Percentiles rank a stretch among this genome's conserved stretches.
Conservation (phyloP, 495 filamentous ascomycete species). For the Hyaloscypha hepaticicola region DNA sequence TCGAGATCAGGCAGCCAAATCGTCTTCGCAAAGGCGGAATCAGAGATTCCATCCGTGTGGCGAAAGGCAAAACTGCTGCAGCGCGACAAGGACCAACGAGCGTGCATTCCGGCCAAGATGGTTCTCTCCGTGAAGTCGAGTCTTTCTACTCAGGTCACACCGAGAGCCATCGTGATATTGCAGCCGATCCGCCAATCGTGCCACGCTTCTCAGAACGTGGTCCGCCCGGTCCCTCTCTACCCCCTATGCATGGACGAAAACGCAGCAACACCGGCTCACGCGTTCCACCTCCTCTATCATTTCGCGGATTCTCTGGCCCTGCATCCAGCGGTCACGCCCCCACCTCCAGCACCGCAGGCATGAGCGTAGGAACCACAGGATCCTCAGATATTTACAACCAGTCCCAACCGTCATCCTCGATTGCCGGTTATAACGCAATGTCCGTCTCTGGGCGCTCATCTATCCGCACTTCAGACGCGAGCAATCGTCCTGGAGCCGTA, state of each 20-base stretch:
- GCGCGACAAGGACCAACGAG: slow-evolving; percentile 28
- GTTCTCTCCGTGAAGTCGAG: slow-evolving; percentile 29
- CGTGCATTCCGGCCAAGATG: slow-evolving; percentile 28
- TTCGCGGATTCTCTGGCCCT: slow-evolving; percentile 72
- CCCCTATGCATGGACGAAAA: slow-evolving; percentile 65
- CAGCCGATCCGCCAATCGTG: slow-evolving; percentile 77
- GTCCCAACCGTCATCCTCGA: slow-evolving; percentile 34
- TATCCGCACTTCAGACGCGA: slow-evolving; percentile 31
- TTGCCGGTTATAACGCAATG: slow-evolving; percentile 41
- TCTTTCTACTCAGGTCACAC: slow-evolving; percentile 34
- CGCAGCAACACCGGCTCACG: slow-evolving; percentile 80
- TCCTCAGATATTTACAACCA: slow-evolving; percentile 58
- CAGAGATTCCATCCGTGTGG: slow-evolving; percentile 86
- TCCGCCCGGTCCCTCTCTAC: slow-evolving; percentile 5
- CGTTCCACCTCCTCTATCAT: slow-evolving; percentile 60
- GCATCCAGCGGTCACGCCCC: slow-evolving; percentile 50
- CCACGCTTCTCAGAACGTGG: slow-evolving; percentile 66
- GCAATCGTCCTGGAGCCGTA: slow-evolving; percentile 33
- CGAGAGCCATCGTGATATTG: slow-evolving; percentile 30
- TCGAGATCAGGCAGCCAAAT: slow-evolving; percentile 43
- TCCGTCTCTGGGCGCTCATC: slow-evolving; percentile 54
- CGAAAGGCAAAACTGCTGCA: slow-evolving; percentile 56
- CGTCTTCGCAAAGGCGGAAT: slow-evolving; percentile 58
- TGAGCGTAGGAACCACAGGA: slow-evolving; percentile 49
- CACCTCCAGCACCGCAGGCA: slow-evolving; percentile 50